Evolutionary conservation across 2,329 filamentous ascomycete species (phyloP).

Genomic region (Cordyceps javanica): DNA sequence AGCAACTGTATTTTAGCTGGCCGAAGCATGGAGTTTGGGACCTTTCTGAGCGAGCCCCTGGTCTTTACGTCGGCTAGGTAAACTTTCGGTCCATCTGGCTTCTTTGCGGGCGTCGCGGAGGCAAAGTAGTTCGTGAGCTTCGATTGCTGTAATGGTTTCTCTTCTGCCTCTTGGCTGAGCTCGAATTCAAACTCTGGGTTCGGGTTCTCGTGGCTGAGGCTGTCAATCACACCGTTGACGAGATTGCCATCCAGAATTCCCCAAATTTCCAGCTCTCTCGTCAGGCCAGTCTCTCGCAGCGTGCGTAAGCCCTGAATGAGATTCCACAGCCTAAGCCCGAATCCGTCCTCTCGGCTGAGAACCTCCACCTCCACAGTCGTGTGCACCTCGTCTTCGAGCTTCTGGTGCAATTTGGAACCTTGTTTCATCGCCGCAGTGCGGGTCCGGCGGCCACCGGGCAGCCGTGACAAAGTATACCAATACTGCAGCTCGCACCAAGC

Average conservation of each 20-base stretch:
- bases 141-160: slow-evolving; percentile 26
- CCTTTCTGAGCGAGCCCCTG: slow-evolving; percentile 58
- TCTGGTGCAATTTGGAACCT: slow-evolving; percentile 73
- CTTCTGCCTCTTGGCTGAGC: slow-evolving; percentile 31
- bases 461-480: slow-evolving; percentile 73
- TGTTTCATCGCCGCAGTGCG: slow-evolving; percentile 77
- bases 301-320: slow-evolving; percentile 77
- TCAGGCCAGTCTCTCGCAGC: slow-evolving; percentile 62
- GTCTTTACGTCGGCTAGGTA: slow-evolving; percentile 92
- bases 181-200: slow-evolving; percentile 63
- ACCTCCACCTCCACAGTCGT: slow-evolving; percentile 67
- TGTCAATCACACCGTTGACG: slow-evolving; percentile 85
- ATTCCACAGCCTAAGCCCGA: slow-evolving; percentile 85
- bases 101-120: slow-evolving; percentile 14
- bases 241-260: slow-evolving; percentile 75
- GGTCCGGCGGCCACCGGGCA: slow-evolving; percentile 64
- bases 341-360: slow-evolving; percentile 69
- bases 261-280: slow-evolving; percentile 78
- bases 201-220: slow-evolving; percentile 71
- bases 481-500: slow-evolving; percentile 97
- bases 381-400: slow-evolving; percentile 80
- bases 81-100: slow-evolving; percentile 27
- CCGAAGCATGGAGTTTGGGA: slow-evolving; percentile 59
- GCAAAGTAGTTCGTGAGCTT: slow-evolving; percentile 37
- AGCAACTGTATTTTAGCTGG: slow-evolving; percentile 83